Conservation (phyloP, 1,284 basidiomycete genomes). For the Boletellus deceptivus region DNA sequence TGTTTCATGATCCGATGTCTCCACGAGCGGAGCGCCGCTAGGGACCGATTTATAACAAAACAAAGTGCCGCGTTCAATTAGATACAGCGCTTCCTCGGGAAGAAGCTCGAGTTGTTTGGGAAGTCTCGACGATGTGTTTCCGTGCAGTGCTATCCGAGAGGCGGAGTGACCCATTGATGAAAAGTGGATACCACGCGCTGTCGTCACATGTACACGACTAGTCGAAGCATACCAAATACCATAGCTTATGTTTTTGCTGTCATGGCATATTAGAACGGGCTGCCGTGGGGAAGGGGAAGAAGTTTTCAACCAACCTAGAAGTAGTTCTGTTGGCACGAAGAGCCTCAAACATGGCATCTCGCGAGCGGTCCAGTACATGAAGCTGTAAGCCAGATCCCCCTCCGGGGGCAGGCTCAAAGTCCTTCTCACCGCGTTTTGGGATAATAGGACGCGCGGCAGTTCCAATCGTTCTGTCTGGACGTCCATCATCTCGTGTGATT, state of each 20-base stretch:
- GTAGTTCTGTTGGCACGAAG: conserved; percentile 71
- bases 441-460: conserved; percentile 52
- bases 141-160: conserved; percentile 34
- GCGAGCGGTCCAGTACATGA: conserved; percentile 66
- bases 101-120: conserved; percentile 78
- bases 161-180: conserved; percentile 74
- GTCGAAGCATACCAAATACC: conserved; percentile 68
- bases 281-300: not conserved
- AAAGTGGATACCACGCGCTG: conserved; percentile 77
- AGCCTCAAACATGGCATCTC: conserved; percentile 84
- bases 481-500: conserved; percentile 3
- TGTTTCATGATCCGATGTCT: conserved; percentile 38
- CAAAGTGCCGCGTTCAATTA: conserved; percentile 85
- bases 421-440: conserved; percentile 93
- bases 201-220: conserved; percentile 64
- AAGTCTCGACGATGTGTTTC: conserved; percentile 34
- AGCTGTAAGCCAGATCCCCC: conserved; percentile 80
- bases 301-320: conserved; percentile 53
- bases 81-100: conserved; percentile 92
- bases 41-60: conserved; percentile 69
- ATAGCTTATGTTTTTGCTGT: conserved; percentile 72
- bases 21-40: conserved; percentile 23
- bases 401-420: conserved; percentile 82
- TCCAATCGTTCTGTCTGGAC: conserved; percentile 21
- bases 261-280: conserved; percentile 11